Conservation (phyloP, 2,329 filamentous ascomycete genomes). For the Paraphoma chrysanthemicola region DNA sequence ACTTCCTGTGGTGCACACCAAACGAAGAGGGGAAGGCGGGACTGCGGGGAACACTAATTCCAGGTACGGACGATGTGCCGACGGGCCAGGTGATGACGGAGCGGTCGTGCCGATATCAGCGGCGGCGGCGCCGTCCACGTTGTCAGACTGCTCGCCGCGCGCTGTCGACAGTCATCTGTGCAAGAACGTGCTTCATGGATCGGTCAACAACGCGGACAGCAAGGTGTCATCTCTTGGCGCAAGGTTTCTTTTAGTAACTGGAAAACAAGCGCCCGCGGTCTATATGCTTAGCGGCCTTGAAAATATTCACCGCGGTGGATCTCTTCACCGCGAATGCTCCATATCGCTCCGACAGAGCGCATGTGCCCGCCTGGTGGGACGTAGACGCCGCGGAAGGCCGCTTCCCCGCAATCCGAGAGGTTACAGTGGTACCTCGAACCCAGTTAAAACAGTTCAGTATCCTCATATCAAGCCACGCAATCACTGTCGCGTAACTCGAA, state of each 20-base stretch:
- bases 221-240: conserved; percentile 24
- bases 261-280: conserved; percentile 23
- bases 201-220: conserved; percentile 7
- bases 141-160: conserved; percentile 7
- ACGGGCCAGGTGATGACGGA: conserved; percentile 12
- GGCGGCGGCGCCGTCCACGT: conserved; percentile 4
- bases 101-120: conserved; percentile 11
- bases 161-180: conserved; percentile 6
- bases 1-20: conserved; percentile 22
- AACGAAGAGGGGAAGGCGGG: conserved; percentile 17
- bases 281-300: conserved; percentile 13
- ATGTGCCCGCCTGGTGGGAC: background rate
- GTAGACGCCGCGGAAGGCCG: background rate
- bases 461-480: conserved; percentile 22
- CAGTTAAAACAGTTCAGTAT: conserved; percentile 2
- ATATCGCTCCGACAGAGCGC: conserved; percentile 7
- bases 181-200: conserved; percentile 10
- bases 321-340: background rate
- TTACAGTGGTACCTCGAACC: background rate
- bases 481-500: conserved; percentile 27
- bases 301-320: conserved; percentile 5
- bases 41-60: conserved; percentile 30
- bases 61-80: conserved; percentile 18
- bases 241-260: conserved; percentile 27
- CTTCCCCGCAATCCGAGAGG: background rate